Percentiles rank a stretch among this genome's conserved stretches.
Conservation (phyloP, 148 eudicot genomes). For the Gaultheria prostrata region DNA sequence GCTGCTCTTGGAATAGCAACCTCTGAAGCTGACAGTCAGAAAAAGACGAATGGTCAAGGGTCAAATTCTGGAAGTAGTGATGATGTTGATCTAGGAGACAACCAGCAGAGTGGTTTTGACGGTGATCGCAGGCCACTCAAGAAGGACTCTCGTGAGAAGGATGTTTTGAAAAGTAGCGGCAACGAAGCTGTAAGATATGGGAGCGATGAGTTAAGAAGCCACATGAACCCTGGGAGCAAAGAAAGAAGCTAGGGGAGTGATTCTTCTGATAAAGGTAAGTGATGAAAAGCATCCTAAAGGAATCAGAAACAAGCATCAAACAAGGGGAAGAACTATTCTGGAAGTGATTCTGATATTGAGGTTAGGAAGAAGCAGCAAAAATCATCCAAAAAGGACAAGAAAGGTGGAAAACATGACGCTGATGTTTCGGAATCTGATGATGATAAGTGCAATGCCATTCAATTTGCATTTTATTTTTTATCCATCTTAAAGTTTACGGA, state of each 20-base stretch:
- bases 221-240: slow-evolving; percentile 24
- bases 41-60: slow-evolving; percentile 22
- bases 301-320: slow-evolving; percentile 31
- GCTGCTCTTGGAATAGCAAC: slow-evolving; percentile 68
- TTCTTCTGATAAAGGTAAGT: slow-evolving; percentile 33
- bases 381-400: slow-evolving; percentile 16
- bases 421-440: slow-evolving; percentile 14
- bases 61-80: slow-evolving; percentile 25
- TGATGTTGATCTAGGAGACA: slow-evolving; percentile 24
- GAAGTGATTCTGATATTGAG: slow-evolving; percentile 24
- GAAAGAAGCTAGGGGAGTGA: slow-evolving; percentile 31
- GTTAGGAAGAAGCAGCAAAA: slow-evolving; percentile 17
- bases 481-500: too few relatives aligned
- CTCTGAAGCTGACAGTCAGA: slow-evolving; percentile 36
- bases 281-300: slow-evolving; percentile 15
- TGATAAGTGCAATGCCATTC: slow-evolving; percentile 20
- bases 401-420: slow-evolving; percentile 23
- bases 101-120: slow-evolving; percentile 12
- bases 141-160: slow-evolving; percentile 30
- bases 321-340: slow-evolving; percentile 18
- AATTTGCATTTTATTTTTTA: slow-evolving; percentile 26
- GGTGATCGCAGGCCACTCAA: slow-evolving; percentile 30
- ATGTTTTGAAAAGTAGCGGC: slow-evolving; percentile 15
- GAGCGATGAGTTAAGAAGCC: slow-evolving; percentile 20
- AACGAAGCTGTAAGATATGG: slow-evolving; percentile 21